These are phyloP conservation scores for Lanmaoa pseudosensibilis DNA, from an alignment of 768 basidiomycete genomes.

Conservation along the genomic window DNA sequence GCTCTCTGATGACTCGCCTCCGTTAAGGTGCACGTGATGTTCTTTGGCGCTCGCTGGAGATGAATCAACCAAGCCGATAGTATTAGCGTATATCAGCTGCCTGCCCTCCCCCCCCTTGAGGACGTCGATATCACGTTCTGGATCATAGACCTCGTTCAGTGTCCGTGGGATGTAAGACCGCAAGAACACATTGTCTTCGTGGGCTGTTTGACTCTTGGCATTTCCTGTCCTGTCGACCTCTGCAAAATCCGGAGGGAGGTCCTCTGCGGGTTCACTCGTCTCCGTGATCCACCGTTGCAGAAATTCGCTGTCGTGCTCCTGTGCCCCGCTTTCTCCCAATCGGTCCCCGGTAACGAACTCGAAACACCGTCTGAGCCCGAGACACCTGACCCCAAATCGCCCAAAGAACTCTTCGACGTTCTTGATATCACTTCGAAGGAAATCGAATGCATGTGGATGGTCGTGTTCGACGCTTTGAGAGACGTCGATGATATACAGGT, in stretches of 20 bases:
- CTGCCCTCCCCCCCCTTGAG: constrained; percentile 68
- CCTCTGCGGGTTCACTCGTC: constrained; percentile 22
- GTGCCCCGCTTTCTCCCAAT: constrained; percentile 33
- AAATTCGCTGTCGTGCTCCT: constrained; percentile 27
- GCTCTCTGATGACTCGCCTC: constrained; percentile 21
- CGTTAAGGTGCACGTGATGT: constrained; percentile 22
- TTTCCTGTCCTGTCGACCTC: constrained; percentile 12
- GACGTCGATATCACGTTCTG: constrained; percentile 86
- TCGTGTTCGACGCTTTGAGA: constrained; percentile 99
- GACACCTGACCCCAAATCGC: constrained; percentile 65
- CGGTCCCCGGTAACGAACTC: constrained; percentile 79
- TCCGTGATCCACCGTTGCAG: constrained; percentile 53
- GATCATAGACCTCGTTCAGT: constrained; percentile 90
- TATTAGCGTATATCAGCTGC: constrained; percentile 82
- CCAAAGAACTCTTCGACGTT: constrained; percentile 94
- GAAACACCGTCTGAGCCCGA: constrained; percentile 82
- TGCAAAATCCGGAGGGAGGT: constrained; percentile 10
- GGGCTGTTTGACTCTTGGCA: constrained; percentile 35
- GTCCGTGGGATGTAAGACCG: constrained; percentile 90
- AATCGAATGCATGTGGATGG: constrained; percentile 95
- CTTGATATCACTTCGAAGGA: constrained; percentile 86
- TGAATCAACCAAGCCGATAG: constrained; percentile 73
- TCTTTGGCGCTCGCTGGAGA: constrained; percentile 3
- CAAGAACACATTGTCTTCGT: constrained; percentile 89
- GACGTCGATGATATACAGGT: constrained; percentile 94